phyloP scores from a whole-genome alignment of 495 filamentous ascomycete species.

The Podospora appendiculata region DNA sequence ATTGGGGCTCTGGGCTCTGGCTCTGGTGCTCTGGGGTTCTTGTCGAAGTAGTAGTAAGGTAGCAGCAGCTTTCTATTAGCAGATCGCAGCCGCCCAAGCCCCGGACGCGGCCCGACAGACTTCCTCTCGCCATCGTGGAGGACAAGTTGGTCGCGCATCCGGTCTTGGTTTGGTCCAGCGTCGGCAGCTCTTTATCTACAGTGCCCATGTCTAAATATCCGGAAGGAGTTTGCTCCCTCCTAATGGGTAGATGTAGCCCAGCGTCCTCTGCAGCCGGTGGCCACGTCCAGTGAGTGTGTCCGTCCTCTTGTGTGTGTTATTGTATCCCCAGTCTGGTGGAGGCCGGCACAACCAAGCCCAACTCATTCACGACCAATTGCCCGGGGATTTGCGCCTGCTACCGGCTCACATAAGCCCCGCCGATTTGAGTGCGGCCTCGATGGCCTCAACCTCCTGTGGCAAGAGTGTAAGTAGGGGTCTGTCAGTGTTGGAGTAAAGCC shows the following conservation, averaged over 20 bases:
- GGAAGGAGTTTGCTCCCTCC: conserved; percentile 33
- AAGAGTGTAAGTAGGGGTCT: conserved; percentile 13
- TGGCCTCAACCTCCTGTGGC: conserved; percentile 26
- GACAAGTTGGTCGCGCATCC: conserved; percentile 6
- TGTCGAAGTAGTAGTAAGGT: background rate
- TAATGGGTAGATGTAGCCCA: conserved; percentile 29
- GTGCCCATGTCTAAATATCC: conserved; percentile 25
- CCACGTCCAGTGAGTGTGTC: background rate
- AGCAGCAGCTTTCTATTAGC: conserved; percentile 6
- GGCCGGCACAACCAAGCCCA: background rate
- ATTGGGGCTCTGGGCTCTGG: too few species aligned
- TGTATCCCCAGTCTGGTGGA: background rate
- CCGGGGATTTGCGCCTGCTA: conserved; percentile 5
- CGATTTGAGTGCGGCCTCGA: conserved; percentile 30
- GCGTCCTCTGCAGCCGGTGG: conserved; percentile 1
- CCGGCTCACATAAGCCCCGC: conserved; percentile 29
- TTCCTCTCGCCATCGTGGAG: background rate
- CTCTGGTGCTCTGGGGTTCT: too few species aligned
- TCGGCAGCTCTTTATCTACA: conserved; percentile 23
- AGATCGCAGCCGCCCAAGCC: conserved; percentile 3
- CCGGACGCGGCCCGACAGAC: conserved; percentile 3
- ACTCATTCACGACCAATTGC: background rate
- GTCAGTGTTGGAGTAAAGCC: conserved; percentile 5
- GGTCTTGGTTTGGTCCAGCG: conserved; percentile 7
- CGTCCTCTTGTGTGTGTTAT: background rate